A percentile compares a stretch with the other conserved stretches of the same genome.
phyloP scores from a whole-genome alignment of 352 stramenopile genomes.

The Achlya hypogyna region DNA sequence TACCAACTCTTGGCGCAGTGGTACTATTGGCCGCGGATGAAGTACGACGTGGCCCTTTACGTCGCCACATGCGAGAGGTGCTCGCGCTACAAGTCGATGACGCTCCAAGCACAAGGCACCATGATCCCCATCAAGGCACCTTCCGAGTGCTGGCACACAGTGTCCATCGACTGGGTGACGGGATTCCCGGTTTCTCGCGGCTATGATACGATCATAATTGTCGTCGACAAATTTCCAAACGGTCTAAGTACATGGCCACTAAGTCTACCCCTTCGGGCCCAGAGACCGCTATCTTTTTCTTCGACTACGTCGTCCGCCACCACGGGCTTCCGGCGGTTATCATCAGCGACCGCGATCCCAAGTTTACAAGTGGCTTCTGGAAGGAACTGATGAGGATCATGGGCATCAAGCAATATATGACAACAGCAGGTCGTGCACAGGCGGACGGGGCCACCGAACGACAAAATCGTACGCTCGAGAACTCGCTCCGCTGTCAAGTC shows the following conservation, averaged over 20 bases:
- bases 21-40: conserved; percentile 18
- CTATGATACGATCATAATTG: conserved; percentile 21
- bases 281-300: not conserved
- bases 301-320: not conserved
- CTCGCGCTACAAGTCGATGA: conserved; percentile 24
- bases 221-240: conserved; percentile 26
- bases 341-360: conserved; percentile 15
- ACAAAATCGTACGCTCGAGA: conserved; percentile 19
- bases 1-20: not conserved
- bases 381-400: conserved; percentile 22
- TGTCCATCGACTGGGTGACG: conserved; percentile 28
- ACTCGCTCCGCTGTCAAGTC: conserved; percentile 21
- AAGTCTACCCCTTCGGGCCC: not conserved
- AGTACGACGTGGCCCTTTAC: conserved; percentile 10
- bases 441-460: conserved; percentile 21
- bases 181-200: conserved; percentile 22
- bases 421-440: conserved; percentile 17
- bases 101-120: conserved; percentile 19
- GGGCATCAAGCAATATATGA: conserved; percentile 20
- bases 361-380: conserved; percentile 27
- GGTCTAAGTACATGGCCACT: conserved; percentile 20
- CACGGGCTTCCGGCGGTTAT: not conserved
- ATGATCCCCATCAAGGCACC: conserved; percentile 24
- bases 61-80: conserved; percentile 27
- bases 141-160: conserved; percentile 23